Conservation (phyloP, 108 stramenopile species). For the Fragilariopsis cylindrus region DNA sequence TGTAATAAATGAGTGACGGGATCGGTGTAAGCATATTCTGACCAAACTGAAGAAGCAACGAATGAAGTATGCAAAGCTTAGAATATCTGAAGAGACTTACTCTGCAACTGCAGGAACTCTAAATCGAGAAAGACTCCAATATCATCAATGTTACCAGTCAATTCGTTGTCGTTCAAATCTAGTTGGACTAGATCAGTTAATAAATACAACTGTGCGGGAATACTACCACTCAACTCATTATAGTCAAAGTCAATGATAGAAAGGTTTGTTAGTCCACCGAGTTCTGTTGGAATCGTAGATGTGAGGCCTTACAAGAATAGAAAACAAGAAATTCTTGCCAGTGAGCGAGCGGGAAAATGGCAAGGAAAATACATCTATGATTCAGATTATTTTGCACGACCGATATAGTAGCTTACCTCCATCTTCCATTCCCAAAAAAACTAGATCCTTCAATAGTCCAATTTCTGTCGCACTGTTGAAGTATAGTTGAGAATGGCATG, state of each 20-base stretch:
- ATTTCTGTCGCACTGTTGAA: conserved; percentile 16
- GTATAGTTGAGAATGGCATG: too few relatives aligned
- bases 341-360: not conserved
- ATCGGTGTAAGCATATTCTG: too few relatives aligned
- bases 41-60: too few relatives aligned
- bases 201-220: conserved; percentile 38
- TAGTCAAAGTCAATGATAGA: conserved; percentile 49
- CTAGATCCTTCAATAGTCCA: conserved; percentile 15
- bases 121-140: conserved; percentile 59
- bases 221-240: conserved; percentile 42
- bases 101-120: conserved; percentile 53
- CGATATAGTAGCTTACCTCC: conserved; percentile 16
- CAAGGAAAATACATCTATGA: not conserved
- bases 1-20: not conserved
- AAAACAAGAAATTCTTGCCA: not conserved
- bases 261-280: conserved; percentile 59
- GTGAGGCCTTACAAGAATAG: conserved; percentile 34
- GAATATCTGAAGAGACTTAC: not conserved
- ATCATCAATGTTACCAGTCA: conserved; percentile 53
- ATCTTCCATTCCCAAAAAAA: conserved; percentile 48
- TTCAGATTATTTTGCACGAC: not conserved
- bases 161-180: conserved; percentile 65
- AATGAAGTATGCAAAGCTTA: too few relatives aligned
- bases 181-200: conserved; percentile 41
- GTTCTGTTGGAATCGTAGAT: conserved; percentile 68